Evolutionary conservation across 2,329 filamentous ascomycete genomes (phyloP), one percentile per base, ranked within the genome.

Genomic region (Corynespora cassiicola): DNA sequence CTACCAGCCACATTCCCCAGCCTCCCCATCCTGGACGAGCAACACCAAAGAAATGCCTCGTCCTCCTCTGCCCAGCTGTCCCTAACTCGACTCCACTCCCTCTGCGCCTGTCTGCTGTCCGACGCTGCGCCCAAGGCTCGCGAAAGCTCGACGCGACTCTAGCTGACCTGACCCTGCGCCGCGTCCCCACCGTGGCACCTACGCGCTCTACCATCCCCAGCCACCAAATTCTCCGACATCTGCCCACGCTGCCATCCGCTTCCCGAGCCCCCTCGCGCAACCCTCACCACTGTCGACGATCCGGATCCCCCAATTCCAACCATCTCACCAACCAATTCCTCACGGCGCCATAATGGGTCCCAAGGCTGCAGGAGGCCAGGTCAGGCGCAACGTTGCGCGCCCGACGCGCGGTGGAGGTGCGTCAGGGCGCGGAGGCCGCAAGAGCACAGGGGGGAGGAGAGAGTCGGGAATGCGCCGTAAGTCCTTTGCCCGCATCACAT

Each of bases 351-450:
- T n/a, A 36, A 56, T 58, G 54, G 39, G 58, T 2, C 55, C 58
- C 16, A 65, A 65, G n/a, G n/a, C n/a, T n/a, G n/a, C n/a, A n/a
- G n/a, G n/a, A 39, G 48, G 44, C 22, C 52, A 47, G 14, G 42
- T 43, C 32, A 52, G 62, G 35, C 52, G 47, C 35, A 66, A 66
- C 47, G 52, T 55, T 27, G 63, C 61, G 42, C 58, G 56, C 7
- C 65, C 65, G 19, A 61, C 63, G 44, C 60, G 62, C 22, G 61
- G 61, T 29, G 55, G 58, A 31, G 46, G 52, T 38, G 35, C 38
- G 15, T 23, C 31, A 15, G 36, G 29, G 10, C 42, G 52, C 19
- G 50, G 52, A 16, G 54, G 52, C 23, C 42, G 50, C 34, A 39
- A 23, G 23, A 52, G 46, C 26, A 40, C 27, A 2, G 46, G 40